Base-by-base conservation (phyloP, 306 rosid genomes). In the Lablab purpureus region DNA sequence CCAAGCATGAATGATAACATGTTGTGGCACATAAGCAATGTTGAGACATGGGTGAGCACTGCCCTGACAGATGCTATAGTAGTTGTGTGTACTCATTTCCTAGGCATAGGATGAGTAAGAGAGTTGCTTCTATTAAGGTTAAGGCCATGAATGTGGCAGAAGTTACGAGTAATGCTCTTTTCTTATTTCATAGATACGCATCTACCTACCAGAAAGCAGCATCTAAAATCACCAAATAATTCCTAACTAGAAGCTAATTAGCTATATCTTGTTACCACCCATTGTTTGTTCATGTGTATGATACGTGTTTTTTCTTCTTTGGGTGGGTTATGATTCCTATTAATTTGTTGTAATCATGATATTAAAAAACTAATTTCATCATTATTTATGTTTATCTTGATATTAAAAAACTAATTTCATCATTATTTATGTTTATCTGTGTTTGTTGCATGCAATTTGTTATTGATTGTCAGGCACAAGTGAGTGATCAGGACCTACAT, bases 31-130 rank as follows among this genome's bases (percentile, higher is more conserved):
- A 74, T 90, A 3, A 88, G 91, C 10, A 88, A 90, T 2, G 90
- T 92, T n/a, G 89, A 92, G 84, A 70, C 93, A 30, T 92, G 97
- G 97, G 86, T 80, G 3, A 81, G 94, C 50, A 70, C 91, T 1
- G 94, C 97, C 14, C 45, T 88, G 40, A 90, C 91, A 0, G 94
- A 87, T 68, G 91, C 91, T 17, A n/a, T n/a, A 80, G 83, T 52
- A 75, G 56, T 62, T 90, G 94, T 59, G 85, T 82, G 15, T 79
- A 84, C 27, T 81, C 76, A 0, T 81, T 90, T 0, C 86, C 89
- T 0, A 88, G 89, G 2, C 75, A 15, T 9, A 70, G 83, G 14
- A 87, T 87, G 90, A 86, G 90, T 47, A 92, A 85, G 70, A 56
- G 82, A 47, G 75, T 56, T 56, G 91, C 92, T 28, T 6, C 88